Evolutionary conservation across 345 rosid species (phyloP).

Genomic region (Salix caprea): DNA sequence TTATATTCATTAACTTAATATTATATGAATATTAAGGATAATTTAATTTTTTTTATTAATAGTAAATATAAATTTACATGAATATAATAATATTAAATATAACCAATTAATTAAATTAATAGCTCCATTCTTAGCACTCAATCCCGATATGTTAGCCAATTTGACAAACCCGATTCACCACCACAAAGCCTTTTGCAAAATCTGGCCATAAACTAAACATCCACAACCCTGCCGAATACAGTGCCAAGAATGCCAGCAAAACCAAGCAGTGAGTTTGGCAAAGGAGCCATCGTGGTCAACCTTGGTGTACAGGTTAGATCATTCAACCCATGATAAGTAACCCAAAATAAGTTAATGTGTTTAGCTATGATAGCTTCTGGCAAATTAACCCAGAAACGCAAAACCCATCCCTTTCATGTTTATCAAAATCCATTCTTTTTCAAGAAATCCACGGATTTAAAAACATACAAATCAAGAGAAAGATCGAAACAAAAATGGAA

Average conservation of each 20-base stretch:
- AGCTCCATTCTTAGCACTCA: too few species aligned
- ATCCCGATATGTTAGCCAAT: too few species aligned
- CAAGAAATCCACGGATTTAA: not conserved
- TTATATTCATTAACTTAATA: too few species aligned
- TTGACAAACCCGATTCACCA: slow-evolving; percentile 5
- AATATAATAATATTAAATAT: too few species aligned
- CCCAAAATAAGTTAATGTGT: not conserved
- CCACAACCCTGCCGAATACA: not conserved
- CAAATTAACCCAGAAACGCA: not conserved
- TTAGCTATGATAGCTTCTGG: not conserved
- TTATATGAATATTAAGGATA: too few species aligned
- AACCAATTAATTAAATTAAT: too few species aligned
- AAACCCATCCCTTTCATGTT: not conserved
- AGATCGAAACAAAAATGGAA: not conserved
- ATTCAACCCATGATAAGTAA: slow-evolving; percentile 9
- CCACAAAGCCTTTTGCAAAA: not conserved
- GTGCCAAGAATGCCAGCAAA: not conserved
- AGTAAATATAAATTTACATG: too few species aligned
- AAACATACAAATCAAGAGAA: not conserved
- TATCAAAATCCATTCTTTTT: not conserved
- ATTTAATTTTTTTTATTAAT: too few species aligned
- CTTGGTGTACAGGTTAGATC: not conserved
- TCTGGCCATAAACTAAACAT: slow-evolving; percentile 5
- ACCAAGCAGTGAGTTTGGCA: not conserved
- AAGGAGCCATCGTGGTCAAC: not conserved